phyloP scores from a whole-genome alignment of 2,329 filamentous ascomycete genomes.

The Leptographium procerum region DNA sequence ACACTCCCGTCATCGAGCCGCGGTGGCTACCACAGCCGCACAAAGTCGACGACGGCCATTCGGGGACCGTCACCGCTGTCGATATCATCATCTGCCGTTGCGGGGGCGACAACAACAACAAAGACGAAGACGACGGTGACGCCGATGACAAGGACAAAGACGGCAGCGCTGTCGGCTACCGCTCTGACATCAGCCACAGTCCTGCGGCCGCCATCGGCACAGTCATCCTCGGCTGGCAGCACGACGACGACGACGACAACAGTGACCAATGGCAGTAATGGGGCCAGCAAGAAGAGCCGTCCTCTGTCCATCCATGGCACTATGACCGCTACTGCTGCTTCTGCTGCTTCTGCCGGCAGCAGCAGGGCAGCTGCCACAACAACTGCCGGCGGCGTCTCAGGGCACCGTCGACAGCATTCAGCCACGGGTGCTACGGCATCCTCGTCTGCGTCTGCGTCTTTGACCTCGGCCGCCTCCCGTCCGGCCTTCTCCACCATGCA shows the following conservation, averaged over 20 bases:
- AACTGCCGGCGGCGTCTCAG: background rate
- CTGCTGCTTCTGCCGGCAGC: too few species aligned
- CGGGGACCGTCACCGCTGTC: background rate
- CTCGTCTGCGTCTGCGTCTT: background rate
- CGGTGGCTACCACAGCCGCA: constrained; percentile 22
- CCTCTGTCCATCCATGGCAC: background rate
- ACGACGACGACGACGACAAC: background rate
- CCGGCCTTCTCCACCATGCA: constrained; percentile 52
- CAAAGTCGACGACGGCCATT: constrained; percentile 20
- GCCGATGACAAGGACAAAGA: background rate
- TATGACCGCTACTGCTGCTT: background rate
- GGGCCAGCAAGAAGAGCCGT: constrained; percentile 7
- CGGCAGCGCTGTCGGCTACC: constrained; percentile 19
- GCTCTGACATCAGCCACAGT: constrained; percentile 25
- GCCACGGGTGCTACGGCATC: background rate
- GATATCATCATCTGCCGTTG: background rate
- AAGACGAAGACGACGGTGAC: background rate
- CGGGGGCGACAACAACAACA: background rate
- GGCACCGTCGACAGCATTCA: background rate
- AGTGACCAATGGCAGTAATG: background rate
- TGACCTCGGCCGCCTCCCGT: constrained; percentile 24
- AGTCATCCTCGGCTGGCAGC: constrained; percentile 8
- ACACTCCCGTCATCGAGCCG: background rate
- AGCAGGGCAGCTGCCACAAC: too few species aligned
- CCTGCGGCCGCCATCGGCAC: constrained; percentile 24